Base-by-base conservation (phyloP, 2,329 filamentous ascomycete genomes). In the Calcarisporium arbuscula region DNA sequence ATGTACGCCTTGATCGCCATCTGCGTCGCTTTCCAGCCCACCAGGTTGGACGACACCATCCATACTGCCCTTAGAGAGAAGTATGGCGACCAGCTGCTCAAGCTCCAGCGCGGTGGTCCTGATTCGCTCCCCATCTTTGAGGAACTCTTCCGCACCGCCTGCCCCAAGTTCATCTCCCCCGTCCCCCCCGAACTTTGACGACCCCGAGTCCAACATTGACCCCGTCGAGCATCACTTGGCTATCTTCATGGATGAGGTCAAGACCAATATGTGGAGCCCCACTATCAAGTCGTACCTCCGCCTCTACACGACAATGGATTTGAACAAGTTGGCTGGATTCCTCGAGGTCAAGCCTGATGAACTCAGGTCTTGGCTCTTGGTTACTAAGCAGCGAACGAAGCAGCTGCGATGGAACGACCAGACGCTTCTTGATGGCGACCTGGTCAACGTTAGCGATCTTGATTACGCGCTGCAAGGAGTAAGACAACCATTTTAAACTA, bases 161-260 rank as follows among this genome's bases (percentile, higher is more conserved):
- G 92, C 80, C 92, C 92, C 64, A 96, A 95, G 72, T 98, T 98
- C 76, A 98, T 98, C 75, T 94, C 84, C 43, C 92, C 92, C 33
- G 92, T 92, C 14, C 87, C 89, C 39, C n/a, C 92, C 92, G 34
- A 89, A 98, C 69, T 98, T 98, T 63, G 92, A 96, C 60, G 90
- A 94, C 75, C 88, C 92, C 44, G 81, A 89, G 64, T 68, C 89
- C 67, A 98, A 98, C 72, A 74, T 96, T 53, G 92, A 98, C 68
- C 92, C 92, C 28, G 79, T 95, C 48, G 90, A 98, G 70, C 92
- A 98, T 73, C 90, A 98, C 67, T 80, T 95, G 46, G 74, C 85
- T 53, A 84, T 98, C 67, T 98, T 98, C 74, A 96, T 98, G 90
- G 89, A 95, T 51, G 92, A 98, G 72, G 90, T 98, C 64, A 95